Conservation (phyloP, 345 rosid genomes). For the Boechera retrofracta region DNA sequence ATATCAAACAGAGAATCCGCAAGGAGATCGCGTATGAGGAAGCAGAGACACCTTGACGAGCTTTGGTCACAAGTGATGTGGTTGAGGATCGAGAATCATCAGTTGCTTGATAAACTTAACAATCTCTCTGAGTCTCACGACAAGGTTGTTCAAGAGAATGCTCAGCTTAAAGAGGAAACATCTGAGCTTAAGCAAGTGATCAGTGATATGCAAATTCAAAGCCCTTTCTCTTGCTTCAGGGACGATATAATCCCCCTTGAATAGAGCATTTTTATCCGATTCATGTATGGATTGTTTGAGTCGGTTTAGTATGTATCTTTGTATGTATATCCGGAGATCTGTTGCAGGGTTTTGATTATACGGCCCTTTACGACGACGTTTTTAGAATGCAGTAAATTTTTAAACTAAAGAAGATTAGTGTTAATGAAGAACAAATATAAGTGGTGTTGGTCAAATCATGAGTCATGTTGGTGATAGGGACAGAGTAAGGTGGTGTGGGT, state of each 20-base stretch:
- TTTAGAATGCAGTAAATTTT: background rate
- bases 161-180: slow-evolving; percentile 74
- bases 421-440: slow-evolving; percentile 38
- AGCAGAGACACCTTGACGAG: slow-evolving; percentile 92
- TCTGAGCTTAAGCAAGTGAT: slow-evolving; percentile 67
- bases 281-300: slow-evolving; percentile 9
- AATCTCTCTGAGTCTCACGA: slow-evolving; percentile 62
- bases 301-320: background rate
- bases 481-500: slow-evolving; percentile 26
- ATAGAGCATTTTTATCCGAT: slow-evolving; percentile 22
- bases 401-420: slow-evolving; percentile 18
- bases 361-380: slow-evolving; percentile 7
- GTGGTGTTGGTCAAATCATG: slow-evolving; percentile 41
- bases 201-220: slow-evolving; percentile 58
- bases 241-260: slow-evolving; percentile 50
- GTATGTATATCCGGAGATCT: slow-evolving; percentile 16
- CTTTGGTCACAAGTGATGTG: slow-evolving; percentile 89
- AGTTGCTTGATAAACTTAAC: slow-evolving; percentile 76
- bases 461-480: slow-evolving; percentile 35
- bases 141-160: slow-evolving; percentile 63
- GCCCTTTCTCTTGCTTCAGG: slow-evolving; percentile 58
- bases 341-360: slow-evolving; percentile 13
- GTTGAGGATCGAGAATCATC: slow-evolving; percentile 84
- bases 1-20: slow-evolving; percentile 94
- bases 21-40: slow-evolving; percentile 90